These are phyloP conservation scores for Corinectria fuckeliana DNA, from an alignment of 2,329 filamentous ascomycete genomes.

Conservation along the genomic window DNA sequence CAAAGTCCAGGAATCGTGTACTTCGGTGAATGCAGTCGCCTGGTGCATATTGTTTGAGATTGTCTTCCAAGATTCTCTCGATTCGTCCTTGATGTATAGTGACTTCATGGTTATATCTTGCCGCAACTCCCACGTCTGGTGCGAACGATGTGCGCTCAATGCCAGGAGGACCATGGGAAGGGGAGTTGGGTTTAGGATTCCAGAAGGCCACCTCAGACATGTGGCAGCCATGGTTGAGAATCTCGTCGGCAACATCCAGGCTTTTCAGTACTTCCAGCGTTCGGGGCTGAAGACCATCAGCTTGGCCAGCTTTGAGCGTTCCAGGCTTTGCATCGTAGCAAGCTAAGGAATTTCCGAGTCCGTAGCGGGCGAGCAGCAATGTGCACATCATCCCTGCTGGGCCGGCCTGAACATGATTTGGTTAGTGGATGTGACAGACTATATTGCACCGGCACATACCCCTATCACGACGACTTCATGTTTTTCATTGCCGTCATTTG, in stretches of 20 bases:
- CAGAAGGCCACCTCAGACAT: conserved; percentile 3
- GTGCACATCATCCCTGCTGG: background rate
- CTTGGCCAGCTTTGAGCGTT: background rate
- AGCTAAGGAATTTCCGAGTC: background rate
- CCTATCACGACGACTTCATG: conserved; percentile 1
- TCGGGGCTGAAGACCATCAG: conserved; percentile 2
- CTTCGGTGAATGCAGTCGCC: background rate
- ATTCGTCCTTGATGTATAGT: conserved; percentile 2
- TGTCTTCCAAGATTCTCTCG: conserved; percentile 4
- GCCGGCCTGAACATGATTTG: background rate
- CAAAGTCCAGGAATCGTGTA: background rate
- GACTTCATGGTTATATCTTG: background rate
- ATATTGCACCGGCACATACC: background rate
- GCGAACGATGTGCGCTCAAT: conserved; percentile 1
- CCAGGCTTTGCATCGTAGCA: conserved; percentile 2
- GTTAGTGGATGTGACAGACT: background rate
- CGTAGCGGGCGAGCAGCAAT: background rate
- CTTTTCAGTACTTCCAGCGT: conserved; percentile 2
- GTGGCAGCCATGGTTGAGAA: conserved; percentile 1
- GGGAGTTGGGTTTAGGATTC: background rate
- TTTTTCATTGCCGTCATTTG: background rate
- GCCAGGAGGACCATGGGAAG: background rate
- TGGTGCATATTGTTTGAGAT: background rate
- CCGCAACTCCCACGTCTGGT: background rate
- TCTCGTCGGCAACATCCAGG: background rate